A percentile compares a stretch with the other conserved stretches of the same genome.
These are phyloP conservation scores for Ogataea pini DNA, from an alignment of 805 yeast species.

Conservation along the genomic window DNA sequence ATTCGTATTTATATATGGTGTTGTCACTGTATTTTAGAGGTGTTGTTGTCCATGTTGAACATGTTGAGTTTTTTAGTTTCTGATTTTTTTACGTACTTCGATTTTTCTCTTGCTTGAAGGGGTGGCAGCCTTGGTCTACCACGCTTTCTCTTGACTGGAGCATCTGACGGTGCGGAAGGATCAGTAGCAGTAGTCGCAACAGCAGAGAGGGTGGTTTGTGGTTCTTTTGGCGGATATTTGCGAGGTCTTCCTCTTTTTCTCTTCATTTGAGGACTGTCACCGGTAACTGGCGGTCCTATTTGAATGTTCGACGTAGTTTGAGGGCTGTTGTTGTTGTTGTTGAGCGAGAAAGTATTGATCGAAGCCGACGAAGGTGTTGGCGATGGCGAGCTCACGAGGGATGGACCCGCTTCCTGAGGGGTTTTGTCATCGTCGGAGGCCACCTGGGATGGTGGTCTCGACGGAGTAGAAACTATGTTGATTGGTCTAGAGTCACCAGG, in stretches of 20 bases:
- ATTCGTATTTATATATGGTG: not conserved
- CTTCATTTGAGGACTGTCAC: slow-evolving; percentile 11
- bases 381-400: slow-evolving; percentile 3
- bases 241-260: slow-evolving; percentile 31
- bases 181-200: not conserved
- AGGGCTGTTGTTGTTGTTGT: slow-evolving; percentile 1
- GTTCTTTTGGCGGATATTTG: slow-evolving; percentile 18
- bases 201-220: not conserved
- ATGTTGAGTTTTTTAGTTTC: slow-evolving; percentile 13
- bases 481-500: slow-evolving; percentile 4
- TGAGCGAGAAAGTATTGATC: not conserved
- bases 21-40: not conserved
- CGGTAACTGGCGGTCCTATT: not conserved
- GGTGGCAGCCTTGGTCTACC: slow-evolving; percentile 35
- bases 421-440: not conserved
- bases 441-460: not conserved
- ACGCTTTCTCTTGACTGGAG: slow-evolving; percentile 25
- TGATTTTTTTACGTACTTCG: slow-evolving; percentile 26
- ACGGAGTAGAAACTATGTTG: slow-evolving; percentile 1
- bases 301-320: not conserved
- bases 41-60: not conserved
- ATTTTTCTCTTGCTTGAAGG: slow-evolving; percentile 27
- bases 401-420: not conserved
- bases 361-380: not conserved
- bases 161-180: not conserved